Evolutionary conservation across 2,329 filamentous ascomycete species (phyloP).

Genomic region (Neofusicoccum ribis): DNA sequence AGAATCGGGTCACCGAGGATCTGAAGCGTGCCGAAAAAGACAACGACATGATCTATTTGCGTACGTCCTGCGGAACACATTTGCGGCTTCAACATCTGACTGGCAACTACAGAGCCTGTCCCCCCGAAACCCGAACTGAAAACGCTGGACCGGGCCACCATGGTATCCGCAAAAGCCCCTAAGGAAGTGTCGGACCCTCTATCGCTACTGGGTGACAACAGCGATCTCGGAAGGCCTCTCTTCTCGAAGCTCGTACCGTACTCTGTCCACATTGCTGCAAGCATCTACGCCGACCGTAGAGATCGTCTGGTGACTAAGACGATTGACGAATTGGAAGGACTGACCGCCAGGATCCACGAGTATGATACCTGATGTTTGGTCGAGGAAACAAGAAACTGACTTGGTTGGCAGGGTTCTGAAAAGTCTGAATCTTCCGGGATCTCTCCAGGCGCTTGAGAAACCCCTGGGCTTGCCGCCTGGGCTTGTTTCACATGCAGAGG

Average conservation of each 20-base stretch:
- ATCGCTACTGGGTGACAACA: conserved; percentile 75
- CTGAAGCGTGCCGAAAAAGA: conserved; percentile 92
- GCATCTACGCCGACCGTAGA: conserved; percentile 88
- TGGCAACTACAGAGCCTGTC: conserved; percentile 59
- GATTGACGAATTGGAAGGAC: conserved; percentile 76
- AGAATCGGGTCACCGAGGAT: conserved; percentile 80
- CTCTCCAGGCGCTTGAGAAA: conserved; percentile 91
- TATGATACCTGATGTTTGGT: conserved; percentile 31
- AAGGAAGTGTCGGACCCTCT: conserved; percentile 80
- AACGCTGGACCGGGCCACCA: conserved; percentile 80
- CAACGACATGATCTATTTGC: conserved; percentile 92
- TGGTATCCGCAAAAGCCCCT: conserved; percentile 79
- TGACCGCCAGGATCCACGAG: conserved; percentile 79
- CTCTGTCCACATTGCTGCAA: conserved; percentile 90
- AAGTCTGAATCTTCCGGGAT: conserved; percentile 85
- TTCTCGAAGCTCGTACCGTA: conserved; percentile 94
- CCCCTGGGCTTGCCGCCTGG: conserved; percentile 85
- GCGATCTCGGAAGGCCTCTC: conserved; percentile 78
- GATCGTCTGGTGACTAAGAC: conserved; percentile 88
- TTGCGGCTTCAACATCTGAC: background rate
- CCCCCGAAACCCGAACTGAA: conserved; percentile 87
- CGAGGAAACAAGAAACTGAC: conserved; percentile 5
- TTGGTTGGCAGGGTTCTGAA: conserved; percentile 59
- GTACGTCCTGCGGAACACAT: conserved; percentile 45
- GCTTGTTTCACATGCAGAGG: conserved; percentile 86